These are phyloP conservation scores for Gossypium davidsonii DNA, from an alignment of 441 rosid species.

Conservation along the genomic window DNA sequence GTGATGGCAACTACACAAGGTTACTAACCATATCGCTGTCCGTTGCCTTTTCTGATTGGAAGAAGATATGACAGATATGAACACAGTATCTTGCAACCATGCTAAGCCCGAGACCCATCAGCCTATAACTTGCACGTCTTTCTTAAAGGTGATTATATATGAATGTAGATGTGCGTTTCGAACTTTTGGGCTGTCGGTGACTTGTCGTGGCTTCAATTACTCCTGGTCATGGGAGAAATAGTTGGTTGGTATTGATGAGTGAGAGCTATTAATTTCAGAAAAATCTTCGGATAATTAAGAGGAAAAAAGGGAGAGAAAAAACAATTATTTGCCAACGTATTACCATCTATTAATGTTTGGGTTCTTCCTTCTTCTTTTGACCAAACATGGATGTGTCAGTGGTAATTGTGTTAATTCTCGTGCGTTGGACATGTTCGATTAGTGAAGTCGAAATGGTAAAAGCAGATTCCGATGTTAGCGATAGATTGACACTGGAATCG, in stretches of 20 bases:
- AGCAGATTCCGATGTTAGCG: conserved; percentile 20
- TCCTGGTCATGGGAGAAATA: not conserved
- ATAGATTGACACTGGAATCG: conserved; percentile 38
- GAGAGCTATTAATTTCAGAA: not conserved
- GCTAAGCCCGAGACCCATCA: not conserved
- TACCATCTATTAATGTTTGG: not conserved
- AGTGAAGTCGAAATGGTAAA: conserved; percentile 26
- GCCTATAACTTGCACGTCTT: too few species aligned
- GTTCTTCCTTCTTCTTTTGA: not conserved
- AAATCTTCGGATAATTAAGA: not conserved
- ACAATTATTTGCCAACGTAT: not conserved
- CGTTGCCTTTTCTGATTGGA: too few species aligned
- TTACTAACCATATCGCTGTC: not conserved
- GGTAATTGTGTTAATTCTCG: conserved; percentile 10
- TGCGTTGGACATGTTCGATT: not conserved
- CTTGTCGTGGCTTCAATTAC: not conserved
- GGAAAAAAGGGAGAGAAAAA: not conserved
- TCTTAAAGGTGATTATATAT: not conserved
- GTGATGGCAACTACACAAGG: not conserved
- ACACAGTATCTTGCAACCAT: not conserved
- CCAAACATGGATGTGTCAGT: not conserved
- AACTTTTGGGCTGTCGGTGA: not conserved
- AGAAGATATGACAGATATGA: not conserved
- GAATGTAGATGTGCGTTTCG: not conserved
- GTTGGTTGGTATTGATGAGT: not conserved